Evolutionary conservation across 2,329 filamentous ascomycete species (phyloP), one percentile per base, ranked within the genome.

Genomic region (Cladophialophora carrionii): DNA sequence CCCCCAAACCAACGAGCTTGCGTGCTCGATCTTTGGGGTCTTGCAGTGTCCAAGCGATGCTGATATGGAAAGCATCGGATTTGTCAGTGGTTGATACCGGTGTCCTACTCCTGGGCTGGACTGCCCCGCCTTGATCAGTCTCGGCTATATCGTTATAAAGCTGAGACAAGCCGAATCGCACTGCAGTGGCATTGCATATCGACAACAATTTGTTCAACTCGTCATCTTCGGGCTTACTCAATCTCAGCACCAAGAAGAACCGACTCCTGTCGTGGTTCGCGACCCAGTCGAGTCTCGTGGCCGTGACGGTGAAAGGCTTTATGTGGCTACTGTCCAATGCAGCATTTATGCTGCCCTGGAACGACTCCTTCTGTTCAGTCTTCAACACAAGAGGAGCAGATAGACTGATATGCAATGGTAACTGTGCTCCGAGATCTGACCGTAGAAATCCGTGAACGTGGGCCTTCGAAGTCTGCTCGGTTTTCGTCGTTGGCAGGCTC

Each of bases 391-490:
- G 80, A 0, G 95, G 90, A 5, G 91, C 85, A 7, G 95, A 98
- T 6, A 99, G 84, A 71, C 92, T 96, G 73, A 99, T 88, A 77
- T 99, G 95, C 54, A 99, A 83, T 2, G 94, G 94, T 57, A 91
- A 81, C 4, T 90, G 88, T 5, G 88, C 87, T 64, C 87, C 90
- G 0, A 97, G 84, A 64, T 95, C 90, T 68, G 89, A 96, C 49
- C 84, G 85, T 5, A 98, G 80, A 65, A 95, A 87, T 68, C 85
- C 89, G 68, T 88, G 66, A 12, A 71, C 9, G 34, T 49, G 12
- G 31, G 9, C 12, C 32, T 20, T 29, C n/a, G 59, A 41, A 12
- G 26, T 29, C 34, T 41, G 31, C 29, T 48, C 49, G 24, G 37
- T 52, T 43, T 26, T 14, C 12, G n/a, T 46, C 5, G 60, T 26